Evolutionary conservation across 306 rosid genomes (phyloP).

Genomic region (Gastrolobium villosum): DNA sequence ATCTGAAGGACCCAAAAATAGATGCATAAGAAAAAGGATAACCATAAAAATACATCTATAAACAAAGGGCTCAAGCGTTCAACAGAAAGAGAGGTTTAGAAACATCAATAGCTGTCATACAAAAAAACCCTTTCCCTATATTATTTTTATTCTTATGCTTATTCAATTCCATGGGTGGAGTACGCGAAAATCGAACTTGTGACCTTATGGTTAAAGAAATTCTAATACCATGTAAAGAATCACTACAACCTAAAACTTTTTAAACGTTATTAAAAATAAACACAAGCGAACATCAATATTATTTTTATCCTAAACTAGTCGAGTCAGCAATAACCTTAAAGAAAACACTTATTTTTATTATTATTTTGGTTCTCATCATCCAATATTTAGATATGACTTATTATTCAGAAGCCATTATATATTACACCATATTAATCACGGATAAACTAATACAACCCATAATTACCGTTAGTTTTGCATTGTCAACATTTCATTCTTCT

Average conservation of each 20-base stretch:
- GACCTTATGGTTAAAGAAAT: too few relatives aligned
- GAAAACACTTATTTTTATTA: too few relatives aligned
- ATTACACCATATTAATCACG: not conserved
- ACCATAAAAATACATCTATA: constrained; percentile 28
- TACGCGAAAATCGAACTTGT: too few relatives aligned
- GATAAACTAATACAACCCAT: too few relatives aligned
- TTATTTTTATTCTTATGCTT: too few relatives aligned
- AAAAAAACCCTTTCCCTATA: constrained; percentile 26
- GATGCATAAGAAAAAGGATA: constrained; percentile 42
- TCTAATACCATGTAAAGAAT: too few relatives aligned
- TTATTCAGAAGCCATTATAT: not conserved
- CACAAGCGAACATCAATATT: too few relatives aligned
- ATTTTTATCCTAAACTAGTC: too few relatives aligned
- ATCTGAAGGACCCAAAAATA: constrained; percentile 33
- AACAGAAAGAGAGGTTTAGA: constrained; percentile 24
- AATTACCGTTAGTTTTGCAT: not conserved
- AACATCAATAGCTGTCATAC: constrained; percentile 39
- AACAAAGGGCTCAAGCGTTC: not conserved
- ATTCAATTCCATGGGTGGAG: too few relatives aligned
- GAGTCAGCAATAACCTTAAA: too few relatives aligned
- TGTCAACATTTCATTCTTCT: not conserved
- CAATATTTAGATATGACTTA: not conserved
- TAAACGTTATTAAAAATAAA: too few relatives aligned
- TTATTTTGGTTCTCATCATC: not conserved
- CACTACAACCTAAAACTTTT: too few relatives aligned